Evolutionary conservation across 768 basidiomycete genomes (phyloP), one percentile per base, ranked within the genome.

Genomic region (Termitomyces sp.): DNA sequence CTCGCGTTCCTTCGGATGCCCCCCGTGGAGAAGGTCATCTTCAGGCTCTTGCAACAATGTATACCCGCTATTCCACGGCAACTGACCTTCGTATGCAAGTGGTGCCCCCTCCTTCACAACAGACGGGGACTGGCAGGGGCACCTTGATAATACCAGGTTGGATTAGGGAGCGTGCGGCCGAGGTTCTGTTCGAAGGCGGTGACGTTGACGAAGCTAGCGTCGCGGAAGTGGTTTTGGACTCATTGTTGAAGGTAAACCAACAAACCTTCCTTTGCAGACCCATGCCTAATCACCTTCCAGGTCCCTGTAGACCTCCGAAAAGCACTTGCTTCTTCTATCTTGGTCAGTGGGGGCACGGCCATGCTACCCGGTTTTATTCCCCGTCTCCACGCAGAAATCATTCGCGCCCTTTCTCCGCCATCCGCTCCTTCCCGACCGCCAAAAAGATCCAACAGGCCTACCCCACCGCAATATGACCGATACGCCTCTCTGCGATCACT

Each of bases 341-440:
- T 98, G 44, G 81, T 97, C 34, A 81, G 83, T 1, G 97, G 97
- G 6, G 97, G 97, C 0, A 95, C 93, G 1, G 80, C 91, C 4
- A 93, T 93, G 87, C 73, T 98, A 9, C 93, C 95, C 1, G 94
- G 94, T 0, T 96, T 98, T 72, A 91, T 96, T 44, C 87, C 91
- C 5, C 86, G 97, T 7, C 79, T 98, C n/a, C 88, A 92, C 32
- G 72, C 79, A 1, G 89, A 95, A 67, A 79, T 98, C 30, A 63
- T 93, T 14, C 83, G 83, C 2, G 80, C 82, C 7, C 77, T 94
- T 26, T 73, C 76, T 5, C 70, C 79, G 3, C 73, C 79, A 3
- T 56, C 63, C 9, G 20, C 55, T 22, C 48, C 72, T 2, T 55
- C 74, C 3, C 73, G 72, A 26, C 72, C 75, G 1, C 70, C 75